Evolutionary conservation across 495 filamentous ascomycete genomes (phyloP).

Genomic region (Rusavskia elegans): DNA sequence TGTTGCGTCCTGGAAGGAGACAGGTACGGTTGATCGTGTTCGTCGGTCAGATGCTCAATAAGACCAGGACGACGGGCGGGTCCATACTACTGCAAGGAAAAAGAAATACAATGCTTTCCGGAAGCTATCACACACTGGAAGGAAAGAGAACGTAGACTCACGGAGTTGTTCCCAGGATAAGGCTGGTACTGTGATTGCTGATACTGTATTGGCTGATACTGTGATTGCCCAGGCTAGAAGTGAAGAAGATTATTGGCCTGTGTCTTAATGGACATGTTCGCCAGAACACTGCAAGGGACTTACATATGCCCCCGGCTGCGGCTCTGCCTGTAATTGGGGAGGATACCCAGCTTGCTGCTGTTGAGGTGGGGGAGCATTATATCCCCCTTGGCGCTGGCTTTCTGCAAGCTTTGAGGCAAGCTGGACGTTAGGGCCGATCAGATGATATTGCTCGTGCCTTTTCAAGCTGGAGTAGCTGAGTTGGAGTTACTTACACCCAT

Average conservation of each 20-base stretch:
- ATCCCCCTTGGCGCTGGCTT: background rate
- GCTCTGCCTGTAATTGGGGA: background rate
- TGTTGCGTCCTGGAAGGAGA: too few relatives aligned
- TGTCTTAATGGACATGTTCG: background rate
- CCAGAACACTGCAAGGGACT: background rate
- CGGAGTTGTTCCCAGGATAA: slow-evolving; percentile 3
- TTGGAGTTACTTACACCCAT: too few relatives aligned
- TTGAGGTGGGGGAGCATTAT: background rate
- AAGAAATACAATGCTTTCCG: too few relatives aligned
- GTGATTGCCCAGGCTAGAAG: slow-evolving; percentile 4
- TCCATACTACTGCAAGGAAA: too few relatives aligned
- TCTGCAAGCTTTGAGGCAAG: background rate
- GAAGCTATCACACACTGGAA: too few relatives aligned
- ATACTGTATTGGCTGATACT: slow-evolving; percentile 3
- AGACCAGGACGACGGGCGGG: too few relatives aligned
- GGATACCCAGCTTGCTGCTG: background rate
- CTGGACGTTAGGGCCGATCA: background rate
- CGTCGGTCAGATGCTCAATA: too few relatives aligned
- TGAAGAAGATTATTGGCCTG: background rate
- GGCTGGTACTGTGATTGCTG: slow-evolving; percentile 6
- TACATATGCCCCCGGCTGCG: slow-evolving; percentile 1
- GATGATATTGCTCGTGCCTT: too few relatives aligned
- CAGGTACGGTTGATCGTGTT: too few relatives aligned
- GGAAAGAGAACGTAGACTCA: background rate
- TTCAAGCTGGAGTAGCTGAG: too few relatives aligned